These are phyloP conservation scores for Styphnolobium japonicum DNA, from an alignment of 306 rosid genomes.

Conservation along the genomic window DNA sequence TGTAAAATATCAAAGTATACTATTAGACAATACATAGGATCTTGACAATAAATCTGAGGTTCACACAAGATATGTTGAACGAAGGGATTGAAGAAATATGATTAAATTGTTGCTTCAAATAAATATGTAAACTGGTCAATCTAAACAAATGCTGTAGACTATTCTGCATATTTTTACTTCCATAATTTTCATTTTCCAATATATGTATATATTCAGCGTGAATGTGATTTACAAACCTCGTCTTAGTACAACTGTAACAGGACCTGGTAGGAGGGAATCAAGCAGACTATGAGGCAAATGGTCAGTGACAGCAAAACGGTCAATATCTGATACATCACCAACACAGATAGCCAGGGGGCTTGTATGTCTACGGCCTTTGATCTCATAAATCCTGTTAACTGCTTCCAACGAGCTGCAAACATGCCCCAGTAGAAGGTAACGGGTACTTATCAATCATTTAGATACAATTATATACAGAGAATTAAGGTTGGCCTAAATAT, in stretches of 20 bases:
- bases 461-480: neutral
- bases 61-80: neutral
- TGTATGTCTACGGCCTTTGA: constrained; percentile 74
- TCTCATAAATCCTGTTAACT: constrained; percentile 70
- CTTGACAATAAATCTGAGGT: neutral
- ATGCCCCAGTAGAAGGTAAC: constrained; percentile 18
- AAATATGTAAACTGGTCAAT: neutral
- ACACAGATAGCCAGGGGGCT: constrained; percentile 88
- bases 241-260: constrained; percentile 75
- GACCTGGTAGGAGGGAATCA: constrained; percentile 86
- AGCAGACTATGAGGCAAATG: constrained; percentile 76
- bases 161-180: neutral
- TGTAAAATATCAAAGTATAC: constrained; percentile 43
- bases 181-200: neutral
- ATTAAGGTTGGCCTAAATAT: neutral
- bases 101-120: neutral
- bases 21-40: constrained; percentile 14
- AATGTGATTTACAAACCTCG: constrained; percentile 55
- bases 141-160: neutral
- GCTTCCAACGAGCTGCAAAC: constrained; percentile 69
- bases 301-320: constrained; percentile 64
- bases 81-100: neutral
- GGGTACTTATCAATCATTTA: neutral
- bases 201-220: neutral
- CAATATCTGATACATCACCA: constrained; percentile 62